These are phyloP conservation scores for Gracilaria vermiculophylla DNA, from an alignment of 23 red algal species.

Conservation along the genomic window DNA sequence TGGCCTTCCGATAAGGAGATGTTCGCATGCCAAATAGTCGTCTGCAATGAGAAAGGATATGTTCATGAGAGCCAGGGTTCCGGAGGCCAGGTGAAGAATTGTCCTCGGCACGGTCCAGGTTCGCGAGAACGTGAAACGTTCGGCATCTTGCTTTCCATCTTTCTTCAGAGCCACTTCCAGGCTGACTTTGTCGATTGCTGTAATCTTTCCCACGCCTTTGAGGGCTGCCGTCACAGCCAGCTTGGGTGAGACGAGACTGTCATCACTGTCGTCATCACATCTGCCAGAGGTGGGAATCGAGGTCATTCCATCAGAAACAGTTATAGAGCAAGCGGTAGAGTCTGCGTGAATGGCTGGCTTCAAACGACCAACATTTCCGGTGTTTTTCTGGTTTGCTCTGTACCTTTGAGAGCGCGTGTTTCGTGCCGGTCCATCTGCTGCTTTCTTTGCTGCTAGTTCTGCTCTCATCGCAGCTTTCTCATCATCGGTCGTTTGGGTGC, in stretches of 20 bases:
- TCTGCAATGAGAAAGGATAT: conserved; percentile 42
- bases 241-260: neutral
- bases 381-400: neutral
- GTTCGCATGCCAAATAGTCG: conserved; percentile 25
- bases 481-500: neutral
- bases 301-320: neutral
- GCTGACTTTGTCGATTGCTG: neutral
- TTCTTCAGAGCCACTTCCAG: neutral
- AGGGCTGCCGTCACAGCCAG: neutral
- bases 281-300: neutral
- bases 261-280: neutral
- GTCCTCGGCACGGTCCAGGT: conserved; percentile 9
- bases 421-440: neutral
- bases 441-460: neutral
- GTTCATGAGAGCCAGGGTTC: conserved; percentile 15
- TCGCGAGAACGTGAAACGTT: neutral
- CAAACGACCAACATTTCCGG: neutral
- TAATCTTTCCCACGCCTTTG: neutral
- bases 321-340: neutral
- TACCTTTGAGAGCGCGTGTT: neutral
- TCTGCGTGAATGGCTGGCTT: neutral
- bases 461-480: neutral
- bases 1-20: conserved; percentile 24
- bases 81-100: conserved; percentile 21
- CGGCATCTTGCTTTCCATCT: neutral